Conservation (phyloP, 108 stramenopile species). For the Nannochloropsis salina region DNA sequence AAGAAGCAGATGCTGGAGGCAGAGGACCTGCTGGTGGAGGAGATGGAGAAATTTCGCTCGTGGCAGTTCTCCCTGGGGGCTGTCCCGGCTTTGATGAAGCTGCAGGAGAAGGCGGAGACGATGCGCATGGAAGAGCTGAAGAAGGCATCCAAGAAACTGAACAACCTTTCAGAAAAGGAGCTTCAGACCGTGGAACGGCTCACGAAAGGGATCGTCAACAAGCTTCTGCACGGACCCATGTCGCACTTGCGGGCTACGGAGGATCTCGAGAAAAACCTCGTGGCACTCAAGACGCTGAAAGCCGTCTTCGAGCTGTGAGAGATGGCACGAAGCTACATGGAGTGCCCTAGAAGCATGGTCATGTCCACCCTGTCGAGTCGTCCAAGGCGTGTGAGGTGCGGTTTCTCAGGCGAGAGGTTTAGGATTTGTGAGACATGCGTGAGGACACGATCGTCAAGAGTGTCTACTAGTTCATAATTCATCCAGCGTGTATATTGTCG, state of each 20-base stretch:
- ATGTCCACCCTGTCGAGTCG: too few species aligned
- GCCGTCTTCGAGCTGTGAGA: conserved; percentile 69
- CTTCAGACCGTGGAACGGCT: conserved; percentile 88
- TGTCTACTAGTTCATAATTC: too few species aligned
- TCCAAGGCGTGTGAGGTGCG: too few species aligned
- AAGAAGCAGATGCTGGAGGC: conserved; percentile 96
- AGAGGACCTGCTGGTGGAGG: conserved; percentile 76
- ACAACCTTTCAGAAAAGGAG: conserved; percentile 77
- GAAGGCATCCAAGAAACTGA: conserved; percentile 72
- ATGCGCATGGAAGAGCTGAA: conserved; percentile 84
- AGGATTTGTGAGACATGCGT: too few species aligned
- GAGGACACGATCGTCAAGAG: too few species aligned
- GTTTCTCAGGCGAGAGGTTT: too few species aligned
- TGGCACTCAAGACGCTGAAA: conserved; percentile 74
- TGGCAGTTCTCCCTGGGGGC: conserved; percentile 91
- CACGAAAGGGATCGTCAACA: conserved; percentile 91
- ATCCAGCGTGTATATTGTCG: too few species aligned
- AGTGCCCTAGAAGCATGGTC: too few species aligned
- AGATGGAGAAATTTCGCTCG: conserved; percentile 66
- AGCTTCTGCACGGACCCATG: conserved; percentile 96
- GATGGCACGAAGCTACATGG: neutral
- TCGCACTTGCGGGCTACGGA: conserved; percentile 74
- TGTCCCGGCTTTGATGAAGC: conserved; percentile 87
- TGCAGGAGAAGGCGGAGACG: conserved; percentile 85
- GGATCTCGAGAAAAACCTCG: conserved; percentile 73